Evolutionary conservation across 371 early-diverging fungal species (phyloP).

Genomic region (Rhizopus arrhizus): DNA sequence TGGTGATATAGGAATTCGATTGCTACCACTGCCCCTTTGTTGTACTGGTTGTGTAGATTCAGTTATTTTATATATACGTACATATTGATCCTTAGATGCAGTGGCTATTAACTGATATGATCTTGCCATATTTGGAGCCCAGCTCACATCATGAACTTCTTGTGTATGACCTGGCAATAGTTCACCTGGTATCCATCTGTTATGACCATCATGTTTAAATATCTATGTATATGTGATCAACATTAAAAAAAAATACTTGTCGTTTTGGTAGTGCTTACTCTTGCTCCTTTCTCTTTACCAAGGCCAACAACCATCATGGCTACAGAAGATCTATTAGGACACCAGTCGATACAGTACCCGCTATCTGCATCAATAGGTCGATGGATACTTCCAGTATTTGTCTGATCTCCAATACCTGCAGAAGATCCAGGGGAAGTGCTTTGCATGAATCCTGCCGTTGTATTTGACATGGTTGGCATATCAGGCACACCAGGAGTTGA

Average conservation of each 20-base stretch:
- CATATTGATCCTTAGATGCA: slow-evolving; percentile 81
- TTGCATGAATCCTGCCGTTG: slow-evolving; percentile 18
- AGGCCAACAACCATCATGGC: slow-evolving; percentile 89
- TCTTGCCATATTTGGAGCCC: slow-evolving; percentile 88
- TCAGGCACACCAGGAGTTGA: slow-evolving; percentile 36
- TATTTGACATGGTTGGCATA: slow-evolving; percentile 15
- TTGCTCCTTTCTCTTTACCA: slow-evolving; percentile 79
- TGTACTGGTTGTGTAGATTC: slow-evolving; percentile 39
- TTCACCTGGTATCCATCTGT: slow-evolving; percentile 72
- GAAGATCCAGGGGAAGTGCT: slow-evolving; percentile 34
- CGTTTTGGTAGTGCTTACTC: slow-evolving; percentile 41
- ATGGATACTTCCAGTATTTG: slow-evolving; percentile 20
- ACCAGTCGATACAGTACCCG: slow-evolving; percentile 86
- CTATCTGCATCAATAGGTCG: slow-evolving; percentile 59
- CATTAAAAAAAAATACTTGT: background rate
- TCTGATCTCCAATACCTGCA: slow-evolving; percentile 19
- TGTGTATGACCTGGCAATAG: slow-evolving; percentile 69
- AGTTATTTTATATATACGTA: slow-evolving; percentile 83
- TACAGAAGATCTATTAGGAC: slow-evolving; percentile 76
- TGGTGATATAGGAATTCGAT: slow-evolving; percentile 13
- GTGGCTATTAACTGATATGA: slow-evolving; percentile 92
- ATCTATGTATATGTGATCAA: slow-evolving; percentile 40
- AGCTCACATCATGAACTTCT: slow-evolving; percentile 79
- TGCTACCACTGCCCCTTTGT: slow-evolving; percentile 12
- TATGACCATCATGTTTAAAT: slow-evolving; percentile 61